Evolutionary conservation across 768 basidiomycete genomes (phyloP), one percentile per base, ranked within the genome.

Genomic region (Lentinula sp.): DNA sequence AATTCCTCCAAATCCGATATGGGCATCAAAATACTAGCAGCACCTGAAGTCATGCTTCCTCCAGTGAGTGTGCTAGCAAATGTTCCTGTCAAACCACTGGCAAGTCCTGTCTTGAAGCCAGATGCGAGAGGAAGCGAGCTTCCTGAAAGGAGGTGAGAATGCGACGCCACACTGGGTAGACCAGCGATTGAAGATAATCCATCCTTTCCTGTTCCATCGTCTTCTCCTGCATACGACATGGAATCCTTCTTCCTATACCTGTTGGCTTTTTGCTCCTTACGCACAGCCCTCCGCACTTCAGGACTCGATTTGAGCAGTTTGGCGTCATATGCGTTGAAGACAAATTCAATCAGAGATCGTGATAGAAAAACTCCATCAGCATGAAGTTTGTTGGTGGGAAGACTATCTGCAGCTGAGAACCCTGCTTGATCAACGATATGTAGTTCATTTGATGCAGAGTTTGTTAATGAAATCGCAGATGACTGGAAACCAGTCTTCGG

Each of bases 1-100:
- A 91, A 81, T 10, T 67, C 69, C 5, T 72, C 77, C 45, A 91
- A 67, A 65, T 90, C 85, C 8, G 76, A 67, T 8, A 81, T 83
- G 36, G 79, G 73, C 12, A 76, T 76, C 39, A 78, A 64, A n/a
- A 85, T 70, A 53, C 73, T 71, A 4, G 74, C 78, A 1, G 79
- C 76, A 6, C 80, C 74, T 43, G 68, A 68, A 20, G 7, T 28
- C 18, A 23, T 48, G n/a, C 33, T 49, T 15, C 36, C 55, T 46
- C 42, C 37, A 20, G 72, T 71, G 32, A 73, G 71, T 59, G 68
- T 65, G 16, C 42, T 59, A 15, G 56, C 37, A 12, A 59, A 36
- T 8, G 55, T 56, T 20, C 55, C 41, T 5, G 55, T 56, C 15
- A 56, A 56, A 28, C 28, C 28, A 28, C 28, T 28, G 28, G 28